phyloP scores from a whole-genome alignment of 106 monocot species.

The Cymbidium sinense region DNA sequence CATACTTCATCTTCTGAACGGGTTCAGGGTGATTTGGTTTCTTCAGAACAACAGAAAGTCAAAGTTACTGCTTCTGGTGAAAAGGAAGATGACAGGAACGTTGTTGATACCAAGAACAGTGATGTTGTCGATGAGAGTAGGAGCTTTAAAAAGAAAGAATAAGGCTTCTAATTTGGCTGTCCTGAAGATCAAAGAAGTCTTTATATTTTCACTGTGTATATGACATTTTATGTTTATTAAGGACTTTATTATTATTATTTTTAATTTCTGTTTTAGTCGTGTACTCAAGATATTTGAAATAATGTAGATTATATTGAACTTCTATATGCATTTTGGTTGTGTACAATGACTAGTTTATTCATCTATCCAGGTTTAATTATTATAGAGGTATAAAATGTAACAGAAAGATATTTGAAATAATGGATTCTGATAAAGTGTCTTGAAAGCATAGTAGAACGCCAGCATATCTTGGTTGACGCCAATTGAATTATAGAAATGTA shows the following conservation, averaged over 20 bases:
- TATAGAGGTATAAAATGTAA: too few relatives aligned
- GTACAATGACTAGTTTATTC: too few relatives aligned
- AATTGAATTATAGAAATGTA: too few relatives aligned
- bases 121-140: not conserved
- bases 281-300: too few relatives aligned
- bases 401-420: too few relatives aligned
- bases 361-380: too few relatives aligned
- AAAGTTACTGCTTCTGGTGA: not conserved
- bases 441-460: too few relatives aligned
- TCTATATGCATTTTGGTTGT: too few relatives aligned
- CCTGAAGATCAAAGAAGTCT: not conserved
- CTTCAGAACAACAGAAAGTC: not conserved
- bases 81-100: conserved; percentile 5
- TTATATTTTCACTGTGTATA: not conserved
- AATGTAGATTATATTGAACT: too few relatives aligned
- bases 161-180: not conserved
- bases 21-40: not conserved
- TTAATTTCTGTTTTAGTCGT: not conserved
- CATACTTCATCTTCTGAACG: not conserved
- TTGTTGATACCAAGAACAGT: not conserved
- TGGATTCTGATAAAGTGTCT: too few relatives aligned
- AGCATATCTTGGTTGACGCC: too few relatives aligned
- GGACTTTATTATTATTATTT: not conserved
- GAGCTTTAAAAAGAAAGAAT: not conserved
- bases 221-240: not conserved